Conservation (phyloP, 164 flowering plant genomes). For the Akebia trifoliata region DNA sequence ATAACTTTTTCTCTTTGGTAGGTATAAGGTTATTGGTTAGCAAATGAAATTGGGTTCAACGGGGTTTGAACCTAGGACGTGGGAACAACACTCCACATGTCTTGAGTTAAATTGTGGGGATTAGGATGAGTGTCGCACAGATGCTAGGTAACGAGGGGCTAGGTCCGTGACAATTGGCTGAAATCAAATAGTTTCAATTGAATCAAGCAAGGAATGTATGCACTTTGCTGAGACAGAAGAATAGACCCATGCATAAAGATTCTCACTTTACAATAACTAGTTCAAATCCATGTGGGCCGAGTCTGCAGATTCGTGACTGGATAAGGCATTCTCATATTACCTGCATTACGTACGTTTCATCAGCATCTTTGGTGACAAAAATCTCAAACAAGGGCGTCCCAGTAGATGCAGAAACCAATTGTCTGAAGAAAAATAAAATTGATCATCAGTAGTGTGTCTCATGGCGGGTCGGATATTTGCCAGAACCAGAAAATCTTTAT, state of each 20-base stretch:
- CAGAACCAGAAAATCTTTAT: slow-evolving; percentile 9
- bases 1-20: too few relatives aligned
- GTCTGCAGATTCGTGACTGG: neutral
- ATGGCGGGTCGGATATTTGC: slow-evolving; percentile 1
- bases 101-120: too few relatives aligned
- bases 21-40: too few relatives aligned
- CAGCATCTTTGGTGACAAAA: slow-evolving; percentile 69
- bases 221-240: neutral
- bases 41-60: too few relatives aligned
- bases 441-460: neutral
- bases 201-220: neutral
- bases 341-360: slow-evolving; percentile 67
- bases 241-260: neutral
- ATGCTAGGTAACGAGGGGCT: too few relatives aligned
- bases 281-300: neutral
- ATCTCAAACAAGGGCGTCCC: slow-evolving; percentile 93
- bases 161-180: too few relatives aligned
- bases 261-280: neutral
- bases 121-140: too few relatives aligned
- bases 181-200: neutral
- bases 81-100: too few relatives aligned
- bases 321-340: slow-evolving; percentile 30
- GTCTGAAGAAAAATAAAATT: slow-evolving; percentile 49
- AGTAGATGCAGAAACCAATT: slow-evolving; percentile 72
- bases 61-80: too few relatives aligned